These are phyloP conservation scores for Suillus luteus DNA, from an alignment of 768 basidiomycete genomes.

Conservation along the genomic window DNA sequence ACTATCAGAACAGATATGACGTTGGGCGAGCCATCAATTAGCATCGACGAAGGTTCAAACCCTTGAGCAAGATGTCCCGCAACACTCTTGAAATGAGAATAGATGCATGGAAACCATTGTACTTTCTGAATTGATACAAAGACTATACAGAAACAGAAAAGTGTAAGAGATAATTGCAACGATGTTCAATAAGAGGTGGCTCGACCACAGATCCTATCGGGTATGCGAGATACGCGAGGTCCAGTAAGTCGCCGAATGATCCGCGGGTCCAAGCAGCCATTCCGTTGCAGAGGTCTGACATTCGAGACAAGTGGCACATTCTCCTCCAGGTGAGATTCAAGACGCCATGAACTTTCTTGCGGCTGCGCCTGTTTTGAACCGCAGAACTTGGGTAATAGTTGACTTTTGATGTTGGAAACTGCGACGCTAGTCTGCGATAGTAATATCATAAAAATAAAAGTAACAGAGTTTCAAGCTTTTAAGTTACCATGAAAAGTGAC, in stretches of 20 bases:
- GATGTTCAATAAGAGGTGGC: constrained; percentile 10
- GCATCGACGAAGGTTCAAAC: not conserved
- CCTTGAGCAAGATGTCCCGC: not conserved
- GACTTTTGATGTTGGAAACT: constrained; percentile 33
- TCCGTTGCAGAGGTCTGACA: not conserved
- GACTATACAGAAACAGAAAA: not conserved
- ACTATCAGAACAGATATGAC: not conserved
- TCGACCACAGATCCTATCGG: constrained; percentile 44
- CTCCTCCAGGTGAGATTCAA: not conserved
- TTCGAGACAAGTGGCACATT: not conserved
- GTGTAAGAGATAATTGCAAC: not conserved
- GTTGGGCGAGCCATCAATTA: not conserved
- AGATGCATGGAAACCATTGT: not conserved
- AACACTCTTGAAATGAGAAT: not conserved
- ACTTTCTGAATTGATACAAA: not conserved
- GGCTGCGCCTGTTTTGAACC: not conserved
- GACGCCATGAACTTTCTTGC: not conserved
- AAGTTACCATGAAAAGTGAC: constrained; percentile 47
- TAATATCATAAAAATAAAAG: not conserved
- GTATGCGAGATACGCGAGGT: constrained; percentile 46
- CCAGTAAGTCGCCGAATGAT: constrained; percentile 17
- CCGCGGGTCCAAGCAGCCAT: constrained; percentile 7
- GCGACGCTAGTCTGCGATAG: constrained; percentile 37
- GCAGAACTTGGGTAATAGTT: constrained; percentile 20
- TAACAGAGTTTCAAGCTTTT: constrained; percentile 4